Percentiles rank a stretch among this genome's conserved stretches.
Conservation (phyloP, 1,139 yeast genomes). For the Nakaseomyces uthaithaninus region DNA sequence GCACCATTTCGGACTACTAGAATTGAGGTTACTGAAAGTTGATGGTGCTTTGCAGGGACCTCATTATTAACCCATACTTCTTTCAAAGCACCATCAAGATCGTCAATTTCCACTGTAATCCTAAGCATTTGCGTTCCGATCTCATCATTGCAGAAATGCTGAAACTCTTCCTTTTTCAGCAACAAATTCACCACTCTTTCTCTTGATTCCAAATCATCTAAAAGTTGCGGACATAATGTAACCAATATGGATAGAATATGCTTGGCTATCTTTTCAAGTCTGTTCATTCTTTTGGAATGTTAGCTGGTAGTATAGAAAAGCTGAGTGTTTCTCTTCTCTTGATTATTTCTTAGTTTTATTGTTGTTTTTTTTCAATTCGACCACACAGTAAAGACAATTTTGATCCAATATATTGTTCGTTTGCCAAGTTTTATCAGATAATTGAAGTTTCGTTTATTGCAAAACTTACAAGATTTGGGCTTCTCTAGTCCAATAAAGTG, state of each 20-base stretch:
- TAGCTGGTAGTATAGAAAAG: no score
- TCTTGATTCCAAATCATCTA: constrained; percentile 1
- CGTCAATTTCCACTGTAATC: neutral
- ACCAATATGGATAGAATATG: neutral
- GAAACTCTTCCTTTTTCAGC: neutral
- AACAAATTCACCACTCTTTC: neutral
- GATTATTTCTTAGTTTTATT: no score
- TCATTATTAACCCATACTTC: neutral
- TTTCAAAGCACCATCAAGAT: neutral
- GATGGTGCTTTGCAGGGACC: neutral
- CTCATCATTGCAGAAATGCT: neutral
- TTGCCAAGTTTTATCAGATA: no score
- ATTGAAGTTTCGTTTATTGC: no score
- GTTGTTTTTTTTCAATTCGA: no score
- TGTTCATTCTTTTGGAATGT: neutral
- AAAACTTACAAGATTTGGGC: no score
- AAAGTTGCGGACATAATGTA: neutral
- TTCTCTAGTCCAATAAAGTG: no score
- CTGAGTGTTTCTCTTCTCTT: no score
- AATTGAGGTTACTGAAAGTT: neutral
- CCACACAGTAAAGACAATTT: no score
- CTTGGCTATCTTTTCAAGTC: neutral
- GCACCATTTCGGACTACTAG: neutral
- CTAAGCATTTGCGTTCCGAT: neutral
- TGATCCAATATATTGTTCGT: no score